Conservation (phyloP, 768 basidiomycete genomes). For the Mycena albidolilacea region DNA sequence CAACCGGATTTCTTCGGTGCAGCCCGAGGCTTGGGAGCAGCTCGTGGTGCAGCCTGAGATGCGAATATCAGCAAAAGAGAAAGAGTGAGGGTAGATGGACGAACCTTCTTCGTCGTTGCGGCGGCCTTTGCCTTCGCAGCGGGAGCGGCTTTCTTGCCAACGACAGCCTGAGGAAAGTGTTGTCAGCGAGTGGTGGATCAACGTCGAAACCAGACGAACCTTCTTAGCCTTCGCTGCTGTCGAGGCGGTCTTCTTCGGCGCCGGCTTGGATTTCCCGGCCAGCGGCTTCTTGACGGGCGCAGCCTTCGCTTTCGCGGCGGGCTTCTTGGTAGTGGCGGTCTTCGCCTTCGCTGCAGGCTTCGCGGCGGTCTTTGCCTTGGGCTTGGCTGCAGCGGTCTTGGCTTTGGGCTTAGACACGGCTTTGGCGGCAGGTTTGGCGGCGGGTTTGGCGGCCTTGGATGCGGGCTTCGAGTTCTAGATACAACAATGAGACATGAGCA, state of each 20-base stretch:
- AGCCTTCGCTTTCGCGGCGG: conserved; percentile 16
- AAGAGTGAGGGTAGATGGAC: not conserved
- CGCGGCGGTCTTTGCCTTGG: conserved; percentile 10
- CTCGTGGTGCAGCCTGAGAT: conserved; percentile 18
- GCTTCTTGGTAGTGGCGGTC: conserved; percentile 16
- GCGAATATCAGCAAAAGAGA: not conserved
- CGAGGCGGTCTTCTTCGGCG: conserved; percentile 36
- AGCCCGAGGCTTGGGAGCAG: conserved; percentile 19
- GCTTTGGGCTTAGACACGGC: conserved; percentile 19
- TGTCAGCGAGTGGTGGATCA: not conserved
- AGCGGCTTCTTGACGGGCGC: conserved; percentile 21
- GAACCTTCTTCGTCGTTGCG: conserved; percentile 35
- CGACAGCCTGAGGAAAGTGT: conserved; percentile 20
- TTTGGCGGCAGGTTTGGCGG: not conserved
- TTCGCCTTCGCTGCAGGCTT: conserved; percentile 14
- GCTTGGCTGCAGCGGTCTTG: conserved; percentile 13
- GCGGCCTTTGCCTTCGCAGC: conserved; percentile 23
- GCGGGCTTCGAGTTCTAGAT: conserved; percentile 31
- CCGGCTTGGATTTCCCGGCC: conserved; percentile 30
- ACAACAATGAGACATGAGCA: not conserved
- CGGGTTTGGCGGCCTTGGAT: not conserved
- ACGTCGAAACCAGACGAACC: conserved; percentile 3
- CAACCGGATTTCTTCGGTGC: conserved; percentile 1
- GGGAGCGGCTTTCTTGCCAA: conserved; percentile 31
- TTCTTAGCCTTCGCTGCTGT: conserved; percentile 34